These are phyloP conservation scores for Penicillium sclerotiorum DNA, from an alignment of 2,329 filamentous ascomycete species.

Conservation along the genomic window DNA sequence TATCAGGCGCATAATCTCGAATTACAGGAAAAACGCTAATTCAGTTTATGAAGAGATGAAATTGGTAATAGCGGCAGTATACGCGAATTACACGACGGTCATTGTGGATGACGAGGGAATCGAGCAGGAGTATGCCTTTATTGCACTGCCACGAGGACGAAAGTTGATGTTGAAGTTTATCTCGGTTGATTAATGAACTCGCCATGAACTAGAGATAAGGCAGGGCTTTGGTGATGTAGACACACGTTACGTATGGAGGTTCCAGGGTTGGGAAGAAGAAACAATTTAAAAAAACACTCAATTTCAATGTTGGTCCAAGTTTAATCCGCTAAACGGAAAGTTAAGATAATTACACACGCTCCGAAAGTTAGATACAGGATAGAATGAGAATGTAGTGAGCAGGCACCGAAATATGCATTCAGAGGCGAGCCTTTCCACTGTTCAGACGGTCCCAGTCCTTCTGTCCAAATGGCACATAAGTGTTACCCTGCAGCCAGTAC, in stretches of 20 bases:
- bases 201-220: no score
- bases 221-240: no score
- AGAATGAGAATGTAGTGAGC: no score
- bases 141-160: constrained; percentile 30
- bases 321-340: no score
- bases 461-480: constrained; percentile 68
- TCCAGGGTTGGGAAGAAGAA: no score
- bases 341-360: no score
- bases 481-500: constrained; percentile 67
- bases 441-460: constrained; percentile 70
- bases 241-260: no score
- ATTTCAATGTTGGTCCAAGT: no score
- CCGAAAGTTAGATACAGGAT: no score
- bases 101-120: constrained; percentile 63
- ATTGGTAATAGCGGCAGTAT: constrained; percentile 66
- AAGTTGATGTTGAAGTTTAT: constrained; percentile 32
- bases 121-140: constrained; percentile 61
- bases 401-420: no score
- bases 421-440: constrained; percentile 69
- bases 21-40: constrained; percentile 2
- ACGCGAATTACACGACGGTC: constrained; percentile 62
- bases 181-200: constrained; percentile 1
- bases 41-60: constrained; percentile 62
- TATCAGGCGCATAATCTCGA: neutral
- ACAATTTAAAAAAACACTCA: no score